These are phyloP conservation scores for Starmera dryadoides DNA, from an alignment of 805 yeast species.

Conservation along the genomic window DNA sequence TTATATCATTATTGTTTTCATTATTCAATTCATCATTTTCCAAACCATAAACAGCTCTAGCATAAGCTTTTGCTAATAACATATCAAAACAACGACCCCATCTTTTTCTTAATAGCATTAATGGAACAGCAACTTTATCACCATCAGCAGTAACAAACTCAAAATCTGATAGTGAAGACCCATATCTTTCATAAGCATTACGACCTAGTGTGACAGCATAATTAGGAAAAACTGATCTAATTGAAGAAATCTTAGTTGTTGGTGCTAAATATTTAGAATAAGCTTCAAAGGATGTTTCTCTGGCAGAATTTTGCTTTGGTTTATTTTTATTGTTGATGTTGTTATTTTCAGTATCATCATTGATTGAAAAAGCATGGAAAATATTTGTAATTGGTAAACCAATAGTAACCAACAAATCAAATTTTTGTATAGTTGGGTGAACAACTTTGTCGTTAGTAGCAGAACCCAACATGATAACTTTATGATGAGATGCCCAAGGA, in stretches of 20 bases:
- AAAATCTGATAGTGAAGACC: slow-evolving; percentile 59
- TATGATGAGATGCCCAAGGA: slow-evolving; percentile 76
- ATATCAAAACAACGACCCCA: slow-evolving; percentile 73
- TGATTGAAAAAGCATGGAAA: slow-evolving; percentile 15
- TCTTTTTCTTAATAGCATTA: slow-evolving; percentile 54
- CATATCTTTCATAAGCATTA: slow-evolving; percentile 63
- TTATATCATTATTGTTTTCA: slow-evolving; percentile 1
- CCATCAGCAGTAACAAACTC: slow-evolving; percentile 69
- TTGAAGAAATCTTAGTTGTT: slow-evolving; percentile 54
- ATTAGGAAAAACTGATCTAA: slow-evolving; percentile 65
- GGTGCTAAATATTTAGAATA: slow-evolving; percentile 76
- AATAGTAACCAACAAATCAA: slow-evolving; percentile 38
- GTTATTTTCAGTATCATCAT: not conserved
- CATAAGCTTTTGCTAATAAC: slow-evolving; percentile 56
- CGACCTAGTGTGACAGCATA: slow-evolving; percentile 74
- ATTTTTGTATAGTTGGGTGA: slow-evolving; percentile 32
- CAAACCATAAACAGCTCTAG: slow-evolving; percentile 37
- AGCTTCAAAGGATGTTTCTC: slow-evolving; percentile 41
- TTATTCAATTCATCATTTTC: slow-evolving; percentile 11
- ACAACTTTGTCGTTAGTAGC: slow-evolving; percentile 11
- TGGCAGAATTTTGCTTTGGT: not conserved
- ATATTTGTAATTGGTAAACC: slow-evolving; percentile 49
- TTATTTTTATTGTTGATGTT: not conserved
- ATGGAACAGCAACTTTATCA: slow-evolving; percentile 55
- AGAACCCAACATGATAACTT: slow-evolving; percentile 53